Conservation (phyloP, 805 yeast species). For the Candida vartiovaarae region DNA sequence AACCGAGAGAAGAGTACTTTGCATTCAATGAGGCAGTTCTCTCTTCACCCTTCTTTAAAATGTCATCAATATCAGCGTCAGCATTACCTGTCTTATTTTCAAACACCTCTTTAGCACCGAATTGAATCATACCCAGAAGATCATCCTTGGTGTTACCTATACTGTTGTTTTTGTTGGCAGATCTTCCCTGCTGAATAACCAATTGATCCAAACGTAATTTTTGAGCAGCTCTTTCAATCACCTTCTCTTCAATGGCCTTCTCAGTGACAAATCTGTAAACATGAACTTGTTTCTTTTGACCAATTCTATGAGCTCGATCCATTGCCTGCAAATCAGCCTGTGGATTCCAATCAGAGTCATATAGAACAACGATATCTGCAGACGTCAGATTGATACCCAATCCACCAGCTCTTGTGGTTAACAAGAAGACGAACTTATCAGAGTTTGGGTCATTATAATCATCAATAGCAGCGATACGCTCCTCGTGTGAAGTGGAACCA, state of each 20-base stretch:
- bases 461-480: conserved; percentile 86
- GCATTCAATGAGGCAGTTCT: conserved; percentile 75
- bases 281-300: conserved; percentile 91
- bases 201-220: conserved; percentile 87
- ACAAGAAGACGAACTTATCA: conserved; percentile 72
- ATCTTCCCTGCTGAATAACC: conserved; percentile 89
- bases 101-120: conserved; percentile 88
- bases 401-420: conserved; percentile 97
- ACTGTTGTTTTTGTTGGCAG: conserved; percentile 38
- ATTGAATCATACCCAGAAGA: conserved; percentile 90
- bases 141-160: conserved; percentile 73
- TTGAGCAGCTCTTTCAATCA: conserved; percentile 92
- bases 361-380: conserved; percentile 84
- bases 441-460: conserved; percentile 81
- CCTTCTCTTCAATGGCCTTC: conserved; percentile 94
- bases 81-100: conserved; percentile 35
- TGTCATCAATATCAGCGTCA: conserved; percentile 73
- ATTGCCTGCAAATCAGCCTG: conserved; percentile 97
- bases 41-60: conserved; percentile 72
- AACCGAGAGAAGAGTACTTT: conserved; percentile 77
- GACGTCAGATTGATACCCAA: conserved; percentile 88
- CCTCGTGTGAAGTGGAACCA: conserved; percentile 90
- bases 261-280: conserved; percentile 93
- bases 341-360: conserved; percentile 97
- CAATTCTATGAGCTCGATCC: conserved; percentile 98